phyloP scores from a whole-genome alignment of 2,329 filamentous ascomycete species.

The Cordyceps militaris region DNA sequence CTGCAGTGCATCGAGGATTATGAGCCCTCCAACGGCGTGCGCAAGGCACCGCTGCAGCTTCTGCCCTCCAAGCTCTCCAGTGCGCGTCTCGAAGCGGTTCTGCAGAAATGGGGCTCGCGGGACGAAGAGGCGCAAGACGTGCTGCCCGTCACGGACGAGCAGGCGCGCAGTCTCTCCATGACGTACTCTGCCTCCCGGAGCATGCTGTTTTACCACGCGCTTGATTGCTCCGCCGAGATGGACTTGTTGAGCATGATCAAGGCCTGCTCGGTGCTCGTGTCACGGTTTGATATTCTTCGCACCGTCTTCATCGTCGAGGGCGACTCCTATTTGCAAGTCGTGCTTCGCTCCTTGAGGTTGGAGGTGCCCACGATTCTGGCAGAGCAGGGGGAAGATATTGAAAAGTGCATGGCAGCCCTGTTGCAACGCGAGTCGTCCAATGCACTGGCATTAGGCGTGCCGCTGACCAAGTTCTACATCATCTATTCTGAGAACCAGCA shows the following conservation, averaged over 20 bases:
- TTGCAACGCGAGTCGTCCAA: background rate
- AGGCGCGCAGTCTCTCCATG: background rate
- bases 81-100: slow-evolving; percentile 28
- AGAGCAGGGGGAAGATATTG: background rate
- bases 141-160: background rate
- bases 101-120: slow-evolving; percentile 44
- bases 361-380: background rate
- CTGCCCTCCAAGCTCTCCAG: slow-evolving; percentile 16
- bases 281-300: background rate
- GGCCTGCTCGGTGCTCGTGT: background rate
- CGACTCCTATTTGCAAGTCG: background rate
- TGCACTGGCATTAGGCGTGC: background rate
- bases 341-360: background rate
- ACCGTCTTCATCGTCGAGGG: slow-evolving; percentile 5
- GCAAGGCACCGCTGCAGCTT: background rate
- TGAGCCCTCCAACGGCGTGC: slow-evolving; percentile 2
- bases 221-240: background rate
- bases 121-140: slow-evolving; percentile 32
- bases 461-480: slow-evolving; percentile 2
- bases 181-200: slow-evolving; percentile 1
- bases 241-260: background rate
- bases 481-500: background rate
- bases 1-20: slow-evolving; percentile 27
- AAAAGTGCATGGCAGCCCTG: background rate
- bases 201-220: background rate